Conservation (phyloP, 495 filamentous ascomycete genomes). For the Xylaria scruposa region DNA sequence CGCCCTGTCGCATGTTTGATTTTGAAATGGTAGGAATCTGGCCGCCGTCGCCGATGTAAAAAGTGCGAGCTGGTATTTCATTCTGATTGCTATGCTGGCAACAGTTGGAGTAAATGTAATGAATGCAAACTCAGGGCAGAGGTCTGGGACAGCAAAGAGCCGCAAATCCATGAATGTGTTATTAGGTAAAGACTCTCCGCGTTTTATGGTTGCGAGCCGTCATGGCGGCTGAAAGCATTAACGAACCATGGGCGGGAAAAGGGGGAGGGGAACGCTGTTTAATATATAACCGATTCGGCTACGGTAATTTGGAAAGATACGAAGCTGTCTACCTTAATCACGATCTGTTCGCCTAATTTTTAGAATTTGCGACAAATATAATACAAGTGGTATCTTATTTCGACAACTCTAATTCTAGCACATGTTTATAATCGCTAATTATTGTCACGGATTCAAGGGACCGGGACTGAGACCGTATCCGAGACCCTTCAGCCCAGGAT, state of each 20-base stretch:
- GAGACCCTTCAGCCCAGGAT: no score
- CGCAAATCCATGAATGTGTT: not conserved
- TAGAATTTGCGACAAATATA: no score
- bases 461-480: no score
- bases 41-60: not conserved
- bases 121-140: not conserved
- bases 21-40: not conserved
- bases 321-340: no score
- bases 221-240: conserved; percentile 15
- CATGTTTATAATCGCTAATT: no score
- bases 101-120: not conserved
- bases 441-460: no score
- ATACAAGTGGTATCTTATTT: no score
- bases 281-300: conserved; percentile 3
- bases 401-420: no score
- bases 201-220: not conserved
- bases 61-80: not conserved
- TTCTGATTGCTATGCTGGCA: not conserved
- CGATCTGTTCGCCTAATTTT: no score
- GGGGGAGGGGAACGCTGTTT: not conserved
- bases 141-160: not conserved
- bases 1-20: conserved; percentile 19
- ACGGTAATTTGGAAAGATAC: not conserved
- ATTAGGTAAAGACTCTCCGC: not conserved
- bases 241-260: not conserved